Percentiles rank a stretch among this genome's conserved stretches.
Evolutionary conservation across 192 early-diverging fungal species (phyloP).

Genomic region (Backusella circina): DNA sequence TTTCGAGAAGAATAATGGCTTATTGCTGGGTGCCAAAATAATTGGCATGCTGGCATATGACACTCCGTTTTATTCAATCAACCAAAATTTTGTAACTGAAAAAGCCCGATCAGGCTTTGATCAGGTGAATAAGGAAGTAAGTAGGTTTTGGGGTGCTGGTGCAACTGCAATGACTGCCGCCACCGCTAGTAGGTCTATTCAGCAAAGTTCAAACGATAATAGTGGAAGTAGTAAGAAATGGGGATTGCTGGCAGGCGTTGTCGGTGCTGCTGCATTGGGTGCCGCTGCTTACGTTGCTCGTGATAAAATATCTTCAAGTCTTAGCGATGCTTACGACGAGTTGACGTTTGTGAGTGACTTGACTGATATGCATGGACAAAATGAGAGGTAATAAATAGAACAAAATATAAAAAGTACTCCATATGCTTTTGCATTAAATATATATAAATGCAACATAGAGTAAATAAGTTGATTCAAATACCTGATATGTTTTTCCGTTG

Average conservation of each 20-base stretch:
- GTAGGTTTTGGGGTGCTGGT: not conserved
- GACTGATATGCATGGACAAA: conserved; percentile 32
- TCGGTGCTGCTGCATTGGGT: conserved; percentile 38
- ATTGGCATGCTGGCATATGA: conserved; percentile 55
- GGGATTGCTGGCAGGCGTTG: conserved; percentile 40
- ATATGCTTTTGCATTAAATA: not conserved
- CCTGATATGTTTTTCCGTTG: conserved; percentile 27
- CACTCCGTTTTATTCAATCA: conserved; percentile 52
- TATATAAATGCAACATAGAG: not conserved
- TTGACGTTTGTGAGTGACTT: conserved; percentile 52
- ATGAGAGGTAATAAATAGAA: conserved; percentile 34
- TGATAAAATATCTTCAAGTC: conserved; percentile 28
- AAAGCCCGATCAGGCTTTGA: conserved; percentile 34
- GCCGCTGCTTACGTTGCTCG: conserved; percentile 37
- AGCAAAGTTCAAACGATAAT: not conserved
- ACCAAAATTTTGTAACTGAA: conserved; percentile 34
- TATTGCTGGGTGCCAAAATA: conserved; percentile 19
- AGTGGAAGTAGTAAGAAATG: conserved; percentile 20
- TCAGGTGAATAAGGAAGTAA: conserved; percentile 33
- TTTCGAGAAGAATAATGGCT: conserved; percentile 14
- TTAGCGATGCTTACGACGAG: conserved; percentile 39
- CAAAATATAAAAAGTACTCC: not conserved
- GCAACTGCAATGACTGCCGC: not conserved
- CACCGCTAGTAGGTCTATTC: not conserved
- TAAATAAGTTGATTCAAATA: conserved; percentile 18